Evolutionary conservation across 2,329 filamentous ascomycete genomes (phyloP).

Genomic region (Botrytis paeoniae): DNA sequence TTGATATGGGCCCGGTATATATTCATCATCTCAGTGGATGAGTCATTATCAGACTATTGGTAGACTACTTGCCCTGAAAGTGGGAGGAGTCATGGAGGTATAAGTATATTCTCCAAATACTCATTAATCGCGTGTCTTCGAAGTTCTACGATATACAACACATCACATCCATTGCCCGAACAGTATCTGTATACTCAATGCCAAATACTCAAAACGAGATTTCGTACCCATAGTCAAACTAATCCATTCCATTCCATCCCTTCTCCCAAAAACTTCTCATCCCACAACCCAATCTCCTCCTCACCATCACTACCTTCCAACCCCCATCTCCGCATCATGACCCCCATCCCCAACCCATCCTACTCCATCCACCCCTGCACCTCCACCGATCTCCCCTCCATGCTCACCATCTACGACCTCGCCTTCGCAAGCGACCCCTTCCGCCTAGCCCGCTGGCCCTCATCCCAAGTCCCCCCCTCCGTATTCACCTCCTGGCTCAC

Average conservation of each 20-base stretch:
- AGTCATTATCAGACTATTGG: neutral
- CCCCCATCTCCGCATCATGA: neutral
- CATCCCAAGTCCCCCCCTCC: conserved; percentile 15
- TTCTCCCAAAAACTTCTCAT: neutral
- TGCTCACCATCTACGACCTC: conserved; percentile 37
- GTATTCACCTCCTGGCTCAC: conserved; percentile 36
- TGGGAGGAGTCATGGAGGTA: neutral
- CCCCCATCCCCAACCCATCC: neutral
- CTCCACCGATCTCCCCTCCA: conserved; percentile 33
- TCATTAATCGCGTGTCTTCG: neutral
- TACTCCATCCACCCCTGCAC: conserved; percentile 29
- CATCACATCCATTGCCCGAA: neutral
- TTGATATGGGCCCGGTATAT: neutral
- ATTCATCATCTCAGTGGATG: neutral
- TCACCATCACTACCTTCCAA: neutral
- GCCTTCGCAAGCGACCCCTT: conserved; percentile 34
- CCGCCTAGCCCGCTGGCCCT: conserved; percentile 31
- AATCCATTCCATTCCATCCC: too few relatives aligned
- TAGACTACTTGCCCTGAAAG: neutral
- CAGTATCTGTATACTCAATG: neutral
- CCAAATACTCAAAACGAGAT: too few relatives aligned
- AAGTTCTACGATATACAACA: neutral
- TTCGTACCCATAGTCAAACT: neutral
- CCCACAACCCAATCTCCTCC: neutral
- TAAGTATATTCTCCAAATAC: neutral